Conservation (phyloP, 2,329 filamentous ascomycete species). For the Apiospora kogelbergensis region DNA sequence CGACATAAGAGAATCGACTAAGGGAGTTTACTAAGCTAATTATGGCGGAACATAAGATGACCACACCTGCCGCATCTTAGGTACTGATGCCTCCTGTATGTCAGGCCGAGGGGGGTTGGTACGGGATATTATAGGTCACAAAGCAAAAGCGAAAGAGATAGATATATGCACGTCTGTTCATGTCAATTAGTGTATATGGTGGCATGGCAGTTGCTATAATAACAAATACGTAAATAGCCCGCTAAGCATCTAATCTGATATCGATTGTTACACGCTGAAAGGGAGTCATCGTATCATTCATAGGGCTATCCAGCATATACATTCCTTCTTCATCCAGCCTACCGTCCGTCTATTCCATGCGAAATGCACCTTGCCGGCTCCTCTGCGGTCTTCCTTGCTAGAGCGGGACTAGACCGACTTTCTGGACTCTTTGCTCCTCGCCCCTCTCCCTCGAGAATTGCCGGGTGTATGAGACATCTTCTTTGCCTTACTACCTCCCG, state of each 20-base stretch:
- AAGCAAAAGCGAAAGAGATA: too few species aligned
- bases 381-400: background rate
- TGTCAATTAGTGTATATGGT: background rate
- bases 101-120: too few species aligned
- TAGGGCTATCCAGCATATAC: constrained; percentile 3
- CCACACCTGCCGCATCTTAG: background rate
- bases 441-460: background rate
- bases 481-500: background rate
- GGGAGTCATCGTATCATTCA: background rate
- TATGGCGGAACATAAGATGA: background rate
- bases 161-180: background rate
- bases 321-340: background rate
- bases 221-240: background rate
- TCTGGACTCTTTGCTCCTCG: background rate
- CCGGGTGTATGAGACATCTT: background rate
- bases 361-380: background rate
- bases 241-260: background rate
- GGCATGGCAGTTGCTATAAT: background rate
- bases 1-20: too few species aligned
- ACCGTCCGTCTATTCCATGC: background rate
- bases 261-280: background rate
- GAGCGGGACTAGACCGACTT: background rate
- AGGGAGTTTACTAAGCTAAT: background rate
- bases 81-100: background rate
- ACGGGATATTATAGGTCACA: too few species aligned